These are phyloP conservation scores for Aphanoascus verrucosus DNA, from an alignment of 2,329 filamentous ascomycete species.

Conservation along the genomic window DNA sequence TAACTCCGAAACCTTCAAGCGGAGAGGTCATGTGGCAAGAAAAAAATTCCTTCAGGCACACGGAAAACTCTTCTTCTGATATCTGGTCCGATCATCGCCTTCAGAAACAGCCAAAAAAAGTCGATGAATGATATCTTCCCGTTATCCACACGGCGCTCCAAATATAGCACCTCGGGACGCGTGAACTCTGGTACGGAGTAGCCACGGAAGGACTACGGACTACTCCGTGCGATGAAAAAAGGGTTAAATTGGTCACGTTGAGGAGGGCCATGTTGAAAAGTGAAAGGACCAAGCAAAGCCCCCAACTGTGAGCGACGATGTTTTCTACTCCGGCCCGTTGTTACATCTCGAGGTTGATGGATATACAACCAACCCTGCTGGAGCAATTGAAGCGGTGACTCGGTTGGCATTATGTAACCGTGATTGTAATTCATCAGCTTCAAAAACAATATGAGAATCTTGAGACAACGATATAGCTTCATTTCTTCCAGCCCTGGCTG, in stretches of 20 bases:
- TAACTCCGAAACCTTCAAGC: neutral
- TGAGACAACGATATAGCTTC: neutral
- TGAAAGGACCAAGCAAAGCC: no score
- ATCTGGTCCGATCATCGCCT: no score
- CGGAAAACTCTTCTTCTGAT: neutral
- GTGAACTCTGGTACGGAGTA: neutral
- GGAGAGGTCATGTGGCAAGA: constrained; percentile 6
- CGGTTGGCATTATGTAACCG: neutral
- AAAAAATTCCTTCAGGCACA: neutral
- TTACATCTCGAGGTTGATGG: neutral
- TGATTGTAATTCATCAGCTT: neutral
- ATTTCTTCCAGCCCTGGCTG: no score
- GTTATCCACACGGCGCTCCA: constrained; percentile 1
- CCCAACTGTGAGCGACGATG: no score
- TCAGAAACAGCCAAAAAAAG: no score
- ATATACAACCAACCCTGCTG: neutral
- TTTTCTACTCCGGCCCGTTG: no score
- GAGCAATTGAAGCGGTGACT: constrained; percentile 4
- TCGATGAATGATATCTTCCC: neutral
- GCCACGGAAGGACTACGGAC: no score
- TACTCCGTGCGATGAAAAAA: neutral
- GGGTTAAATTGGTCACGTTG: no score
- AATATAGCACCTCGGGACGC: neutral
- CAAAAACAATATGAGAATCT: no score
- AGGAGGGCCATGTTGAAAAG: no score